phyloP scores from a whole-genome alignment of 176 grass and related monocot species.

The Lolium multiflorum region DNA sequence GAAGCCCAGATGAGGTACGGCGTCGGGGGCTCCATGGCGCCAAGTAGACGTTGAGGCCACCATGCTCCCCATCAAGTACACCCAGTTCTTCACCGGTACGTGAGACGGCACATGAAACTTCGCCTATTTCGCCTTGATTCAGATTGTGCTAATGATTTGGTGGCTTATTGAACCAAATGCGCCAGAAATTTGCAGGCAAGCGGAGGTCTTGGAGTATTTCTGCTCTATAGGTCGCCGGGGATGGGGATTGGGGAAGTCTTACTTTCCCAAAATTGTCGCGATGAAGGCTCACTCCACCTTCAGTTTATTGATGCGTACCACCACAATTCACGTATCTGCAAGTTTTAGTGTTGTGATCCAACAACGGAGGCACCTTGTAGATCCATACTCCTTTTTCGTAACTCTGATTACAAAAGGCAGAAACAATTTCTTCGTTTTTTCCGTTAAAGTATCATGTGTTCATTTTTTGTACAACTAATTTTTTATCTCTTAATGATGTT shows the following conservation, averaged over 20 bases:
- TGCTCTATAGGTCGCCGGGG: not conserved
- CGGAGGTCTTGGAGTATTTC: not conserved
- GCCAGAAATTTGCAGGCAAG: not conserved
- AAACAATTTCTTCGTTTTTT: no score
- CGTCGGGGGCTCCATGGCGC: not conserved
- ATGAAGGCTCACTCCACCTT: not conserved
- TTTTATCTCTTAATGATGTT: no score
- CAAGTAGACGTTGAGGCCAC: not conserved
- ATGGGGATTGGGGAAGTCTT: not conserved
- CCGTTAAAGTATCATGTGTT: no score
- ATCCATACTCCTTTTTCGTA: no score
- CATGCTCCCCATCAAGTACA: no score
- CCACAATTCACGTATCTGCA: no score
- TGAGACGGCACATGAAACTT: not conserved
- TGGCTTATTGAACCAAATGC: not conserved
- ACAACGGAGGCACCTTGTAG: not conserved
- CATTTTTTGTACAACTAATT: no score
- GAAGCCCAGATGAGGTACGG: no score
- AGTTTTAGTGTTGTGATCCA: not conserved
- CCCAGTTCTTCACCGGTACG: not conserved
- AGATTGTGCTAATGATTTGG: not conserved
- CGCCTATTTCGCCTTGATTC: not conserved
- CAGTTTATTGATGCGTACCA: not conserved
- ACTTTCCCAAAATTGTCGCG: not conserved
- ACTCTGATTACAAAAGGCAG: no score